Evolutionary conservation across 2,329 filamentous ascomycete species (phyloP).

Genomic region (Cryphonectria nitschkei): DNA sequence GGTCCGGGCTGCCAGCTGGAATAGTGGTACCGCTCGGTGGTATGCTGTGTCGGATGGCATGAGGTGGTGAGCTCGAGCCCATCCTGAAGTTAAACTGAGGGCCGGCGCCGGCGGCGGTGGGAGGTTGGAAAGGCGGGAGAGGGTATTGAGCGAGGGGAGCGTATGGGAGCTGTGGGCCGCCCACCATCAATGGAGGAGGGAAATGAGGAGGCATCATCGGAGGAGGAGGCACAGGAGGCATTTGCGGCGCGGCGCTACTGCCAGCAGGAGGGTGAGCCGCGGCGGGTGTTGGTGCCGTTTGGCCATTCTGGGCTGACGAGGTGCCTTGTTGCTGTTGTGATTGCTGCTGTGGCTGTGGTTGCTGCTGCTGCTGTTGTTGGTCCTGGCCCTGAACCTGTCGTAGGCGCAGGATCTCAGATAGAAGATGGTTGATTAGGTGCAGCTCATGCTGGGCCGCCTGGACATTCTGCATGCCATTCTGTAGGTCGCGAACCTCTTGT

Average conservation of each 20-base stretch:
- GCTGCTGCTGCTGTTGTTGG: conserved; percentile 24
- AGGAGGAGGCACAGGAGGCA: conserved; percentile 18
- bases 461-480: conserved; percentile 67
- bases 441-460: conserved; percentile 69
- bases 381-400: conserved; percentile 52
- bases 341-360: conserved; percentile 29
- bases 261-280: conserved; percentile 14
- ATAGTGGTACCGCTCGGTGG: conserved; percentile 53
- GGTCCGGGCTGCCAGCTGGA: conserved; percentile 61
- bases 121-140: conserved; percentile 15
- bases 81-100: conserved; percentile 39
- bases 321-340: conserved; percentile 26
- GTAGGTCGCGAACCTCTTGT: conserved; percentile 65
- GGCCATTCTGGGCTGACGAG: conserved; percentile 7
- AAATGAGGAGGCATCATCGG: conserved; percentile 32
- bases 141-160: conserved; percentile 19
- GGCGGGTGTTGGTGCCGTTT: conserved; percentile 20
- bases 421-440: conserved; percentile 67
- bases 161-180: neutral
- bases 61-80: conserved; percentile 45
- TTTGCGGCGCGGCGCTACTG: conserved; percentile 16
- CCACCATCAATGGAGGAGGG: neutral
- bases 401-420: conserved; percentile 69
- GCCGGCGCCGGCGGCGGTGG: conserved; percentile 18
- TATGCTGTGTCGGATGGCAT: conserved; percentile 53